phyloP scores from a whole-genome alignment of 768 basidiomycete genomes.

The Gymnopilus dilepis region DNA sequence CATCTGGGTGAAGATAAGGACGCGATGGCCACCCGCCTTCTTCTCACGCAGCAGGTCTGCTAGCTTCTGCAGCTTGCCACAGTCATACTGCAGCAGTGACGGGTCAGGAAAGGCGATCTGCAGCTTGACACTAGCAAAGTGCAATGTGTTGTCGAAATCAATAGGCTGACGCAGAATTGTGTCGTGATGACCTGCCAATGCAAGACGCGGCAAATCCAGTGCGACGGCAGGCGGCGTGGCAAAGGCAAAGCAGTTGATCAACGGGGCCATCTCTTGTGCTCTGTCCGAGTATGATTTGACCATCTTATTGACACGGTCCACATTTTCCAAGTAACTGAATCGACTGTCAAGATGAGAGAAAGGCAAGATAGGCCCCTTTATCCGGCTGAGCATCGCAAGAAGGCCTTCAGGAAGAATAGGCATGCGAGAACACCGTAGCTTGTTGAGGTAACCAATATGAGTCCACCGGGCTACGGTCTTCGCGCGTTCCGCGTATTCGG shows the following conservation, averaged over 20 bases:
- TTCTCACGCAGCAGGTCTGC: constrained; percentile 79
- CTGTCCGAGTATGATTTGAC: constrained; percentile 72
- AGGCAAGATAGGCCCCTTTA: constrained; percentile 58
- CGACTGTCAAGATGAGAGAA: constrained; percentile 46
- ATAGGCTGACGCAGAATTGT: constrained; percentile 34
- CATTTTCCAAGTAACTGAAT: constrained; percentile 47
- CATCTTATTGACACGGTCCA: constrained; percentile 45
- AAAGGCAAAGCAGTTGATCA: constrained; percentile 77
- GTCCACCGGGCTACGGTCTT: constrained; percentile 65
- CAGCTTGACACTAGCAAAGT: constrained; percentile 77
- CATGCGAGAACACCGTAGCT: constrained; percentile 60
- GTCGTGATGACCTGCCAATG: constrained; percentile 51
- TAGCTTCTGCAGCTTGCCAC: constrained; percentile 91
- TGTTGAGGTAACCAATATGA: constrained; percentile 77
- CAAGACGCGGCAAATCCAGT: constrained; percentile 69
- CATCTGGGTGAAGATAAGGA: constrained; percentile 98
- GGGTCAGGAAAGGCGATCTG: constrained; percentile 95
- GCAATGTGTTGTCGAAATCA: constrained; percentile 71
- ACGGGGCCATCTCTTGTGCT: constrained; percentile 52
- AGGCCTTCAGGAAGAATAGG: constrained; percentile 56
- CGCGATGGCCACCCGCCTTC: constrained; percentile 87
- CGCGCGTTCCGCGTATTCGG: constrained; percentile 52
- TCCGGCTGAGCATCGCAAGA: constrained; percentile 42
- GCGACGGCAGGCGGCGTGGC: constrained; percentile 82
- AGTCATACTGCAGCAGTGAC: constrained; percentile 91